These are phyloP conservation scores for Pilaira anomala DNA, from an alignment of 192 early-diverging fungal genomes.

Conservation along the genomic window DNA sequence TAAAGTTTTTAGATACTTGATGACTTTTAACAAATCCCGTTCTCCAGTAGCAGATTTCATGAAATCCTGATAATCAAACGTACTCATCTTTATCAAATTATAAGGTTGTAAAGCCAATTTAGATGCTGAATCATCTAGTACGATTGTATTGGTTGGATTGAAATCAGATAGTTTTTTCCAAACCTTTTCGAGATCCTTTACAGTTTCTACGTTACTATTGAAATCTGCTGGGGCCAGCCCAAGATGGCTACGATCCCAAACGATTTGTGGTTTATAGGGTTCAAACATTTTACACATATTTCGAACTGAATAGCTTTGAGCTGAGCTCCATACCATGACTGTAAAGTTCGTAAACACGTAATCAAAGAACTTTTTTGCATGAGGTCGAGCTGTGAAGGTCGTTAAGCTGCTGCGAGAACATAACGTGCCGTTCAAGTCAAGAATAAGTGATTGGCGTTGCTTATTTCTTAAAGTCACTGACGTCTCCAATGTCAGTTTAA, in stretches of 20 bases:
- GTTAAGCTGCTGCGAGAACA: slow-evolving; percentile 38
- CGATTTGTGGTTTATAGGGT: slow-evolving; percentile 8
- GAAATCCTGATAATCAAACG: slow-evolving; percentile 23
- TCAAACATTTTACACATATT: slow-evolving; percentile 53
- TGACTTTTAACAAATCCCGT: slow-evolving; percentile 42
- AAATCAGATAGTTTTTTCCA: slow-evolving; percentile 33
- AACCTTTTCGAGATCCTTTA: slow-evolving; percentile 61
- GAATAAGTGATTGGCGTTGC: slow-evolving; percentile 47
- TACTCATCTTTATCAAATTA: slow-evolving; percentile 39
- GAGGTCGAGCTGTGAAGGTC: slow-evolving; percentile 43
- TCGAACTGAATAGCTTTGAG: slow-evolving; percentile 50
- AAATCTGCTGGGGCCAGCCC: slow-evolving; percentile 39
- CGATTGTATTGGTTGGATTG: slow-evolving; percentile 48
- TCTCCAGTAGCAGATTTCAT: slow-evolving; percentile 13
- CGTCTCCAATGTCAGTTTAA: too few species aligned
- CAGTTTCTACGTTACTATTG: slow-evolving; percentile 40
- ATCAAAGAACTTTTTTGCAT: slow-evolving; percentile 47
- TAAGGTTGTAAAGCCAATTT: slow-evolving; percentile 52
- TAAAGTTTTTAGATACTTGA: slow-evolving; percentile 33
- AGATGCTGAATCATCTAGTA: slow-evolving; percentile 49
- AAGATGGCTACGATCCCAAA: slow-evolving; percentile 61
- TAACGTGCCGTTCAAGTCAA: slow-evolving; percentile 72
- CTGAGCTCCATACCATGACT: slow-evolving; percentile 78
- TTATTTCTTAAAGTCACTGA: too few species aligned
- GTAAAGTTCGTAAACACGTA: slow-evolving; percentile 56